Percentiles rank a stretch among this genome's conserved stretches.
phyloP scores from a whole-genome alignment of 129 eudicot genomes.

The Deinandra increscens region DNA sequence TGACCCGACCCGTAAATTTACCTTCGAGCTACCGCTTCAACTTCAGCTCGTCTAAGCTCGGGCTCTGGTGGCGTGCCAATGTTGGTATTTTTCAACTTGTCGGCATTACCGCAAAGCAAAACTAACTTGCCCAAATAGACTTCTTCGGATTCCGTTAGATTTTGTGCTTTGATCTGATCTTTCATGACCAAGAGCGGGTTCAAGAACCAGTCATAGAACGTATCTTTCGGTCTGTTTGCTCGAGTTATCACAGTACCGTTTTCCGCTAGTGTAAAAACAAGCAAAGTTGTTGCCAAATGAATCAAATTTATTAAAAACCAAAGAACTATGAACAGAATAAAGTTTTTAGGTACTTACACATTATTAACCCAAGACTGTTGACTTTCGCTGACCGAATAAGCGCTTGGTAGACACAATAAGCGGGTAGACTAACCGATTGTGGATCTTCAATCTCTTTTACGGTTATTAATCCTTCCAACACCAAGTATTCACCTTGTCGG shows the following conservation, averaged over 20 bases:
- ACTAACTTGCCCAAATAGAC: slow-evolving; percentile 66
- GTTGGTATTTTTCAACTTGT: slow-evolving; percentile 50
- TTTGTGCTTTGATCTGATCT: slow-evolving; percentile 79
- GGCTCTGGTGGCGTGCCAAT: slow-evolving; percentile 64
- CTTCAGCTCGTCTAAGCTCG: slow-evolving; percentile 75
- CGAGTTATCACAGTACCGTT: slow-evolving; percentile 63
- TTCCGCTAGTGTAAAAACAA: slow-evolving; percentile 42
- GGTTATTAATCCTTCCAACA: slow-evolving; percentile 64
- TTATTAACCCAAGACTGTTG: slow-evolving; percentile 53
- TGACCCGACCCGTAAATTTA: slow-evolving; percentile 22
- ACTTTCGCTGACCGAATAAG: slow-evolving; percentile 75
- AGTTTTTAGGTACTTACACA: slow-evolving; percentile 46
- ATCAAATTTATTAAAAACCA: background rate
- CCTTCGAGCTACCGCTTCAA: slow-evolving; percentile 92
- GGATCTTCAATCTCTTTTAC: slow-evolving; percentile 77
- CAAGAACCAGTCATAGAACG: slow-evolving; percentile 76
- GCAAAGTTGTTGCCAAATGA: background rate
- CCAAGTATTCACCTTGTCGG: slow-evolving; percentile 57
- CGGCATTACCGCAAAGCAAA: slow-evolving; percentile 46
- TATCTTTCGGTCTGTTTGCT: slow-evolving; percentile 72
- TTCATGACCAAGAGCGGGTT: slow-evolving; percentile 80
- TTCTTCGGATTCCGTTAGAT: slow-evolving; percentile 65
- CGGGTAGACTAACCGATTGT: slow-evolving; percentile 60
- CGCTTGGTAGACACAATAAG: slow-evolving; percentile 63
- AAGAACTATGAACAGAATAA: background rate